phyloP scores from a whole-genome alignment of 805 yeast species.

The Yarrowia deformans region DNA sequence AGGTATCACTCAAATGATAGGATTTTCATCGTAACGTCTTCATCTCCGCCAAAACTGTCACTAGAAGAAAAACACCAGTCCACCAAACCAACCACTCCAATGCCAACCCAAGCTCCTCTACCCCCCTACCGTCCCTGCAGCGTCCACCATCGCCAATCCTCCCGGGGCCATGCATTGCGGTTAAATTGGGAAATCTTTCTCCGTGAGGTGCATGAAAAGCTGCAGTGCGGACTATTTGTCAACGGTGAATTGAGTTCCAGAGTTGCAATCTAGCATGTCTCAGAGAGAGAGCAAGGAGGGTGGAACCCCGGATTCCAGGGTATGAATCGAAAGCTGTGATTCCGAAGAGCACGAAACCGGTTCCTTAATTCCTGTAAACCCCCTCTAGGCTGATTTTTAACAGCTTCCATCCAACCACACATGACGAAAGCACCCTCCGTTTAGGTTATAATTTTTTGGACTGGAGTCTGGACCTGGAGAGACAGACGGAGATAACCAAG shows the following conservation, averaged over 20 bases:
- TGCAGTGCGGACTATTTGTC: slow-evolving; percentile 16
- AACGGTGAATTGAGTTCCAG: slow-evolving; percentile 6
- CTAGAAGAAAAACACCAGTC: background rate
- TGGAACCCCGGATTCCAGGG: no score
- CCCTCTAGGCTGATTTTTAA: no score
- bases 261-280: slow-evolving; percentile 22
- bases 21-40: no score
- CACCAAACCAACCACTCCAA: background rate
- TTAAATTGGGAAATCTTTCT: slow-evolving; percentile 25
- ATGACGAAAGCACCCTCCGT: background rate
- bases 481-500: background rate
- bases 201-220: background rate
- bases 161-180: background rate
- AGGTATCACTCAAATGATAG: no score
- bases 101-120: background rate
- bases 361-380: no score
- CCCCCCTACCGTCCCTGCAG: background rate
- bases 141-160: no score
- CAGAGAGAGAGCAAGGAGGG: slow-evolving; percentile 13
- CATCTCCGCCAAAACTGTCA: no score
- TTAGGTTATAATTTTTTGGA: background rate
- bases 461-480: background rate
- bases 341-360: no score
- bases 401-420: no score
- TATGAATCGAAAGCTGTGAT: no score